Percentiles rank a stretch among this genome's conserved stretches.
phyloP scores from a whole-genome alignment of 352 stramenopile species.

The Phytophthora cryptogea region DNA sequence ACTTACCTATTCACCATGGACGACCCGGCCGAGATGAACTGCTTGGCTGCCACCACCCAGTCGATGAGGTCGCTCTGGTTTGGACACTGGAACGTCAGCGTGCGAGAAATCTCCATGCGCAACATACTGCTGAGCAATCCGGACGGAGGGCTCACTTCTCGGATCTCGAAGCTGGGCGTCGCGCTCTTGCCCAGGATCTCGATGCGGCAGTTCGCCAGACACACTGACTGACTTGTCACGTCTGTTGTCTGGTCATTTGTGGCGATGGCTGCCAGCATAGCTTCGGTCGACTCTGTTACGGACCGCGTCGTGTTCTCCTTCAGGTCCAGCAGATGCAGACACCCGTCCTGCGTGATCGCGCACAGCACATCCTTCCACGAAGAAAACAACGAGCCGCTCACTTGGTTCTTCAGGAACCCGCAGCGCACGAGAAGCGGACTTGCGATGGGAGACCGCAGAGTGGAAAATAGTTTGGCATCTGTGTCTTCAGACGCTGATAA shows the following conservation, averaged over 20 bases:
- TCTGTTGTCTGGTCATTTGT: slow-evolving; percentile 55
- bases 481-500: slow-evolving; percentile 57
- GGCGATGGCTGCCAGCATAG: slow-evolving; percentile 61
- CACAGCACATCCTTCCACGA: slow-evolving; percentile 80
- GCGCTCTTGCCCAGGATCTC: slow-evolving; percentile 74
- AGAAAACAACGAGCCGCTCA: slow-evolving; percentile 71
- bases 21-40: slow-evolving; percentile 58
- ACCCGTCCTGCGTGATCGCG: slow-evolving; percentile 77
- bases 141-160: slow-evolving; percentile 56
- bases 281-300: slow-evolving; percentile 58
- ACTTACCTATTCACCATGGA: slow-evolving; percentile 48
- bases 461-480: slow-evolving; percentile 65
- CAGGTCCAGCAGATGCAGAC: slow-evolving; percentile 73
- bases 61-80: slow-evolving; percentile 80
- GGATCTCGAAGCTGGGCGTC: slow-evolving; percentile 74
- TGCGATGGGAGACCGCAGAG: slow-evolving; percentile 64
- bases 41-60: slow-evolving; percentile 80
- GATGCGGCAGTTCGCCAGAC: slow-evolving; percentile 70
- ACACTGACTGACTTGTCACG: slow-evolving; percentile 57
- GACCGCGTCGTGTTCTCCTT: slow-evolving; percentile 65
- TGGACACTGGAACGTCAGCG: slow-evolving; percentile 83
- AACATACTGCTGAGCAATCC: slow-evolving; percentile 71
- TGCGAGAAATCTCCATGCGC: slow-evolving; percentile 61
- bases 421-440: slow-evolving; percentile 75
- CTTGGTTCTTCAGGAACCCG: slow-evolving; percentile 82